Conservation (phyloP, 2,329 filamentous ascomycete species). For the Gaeumannomyces sp. region DNA sequence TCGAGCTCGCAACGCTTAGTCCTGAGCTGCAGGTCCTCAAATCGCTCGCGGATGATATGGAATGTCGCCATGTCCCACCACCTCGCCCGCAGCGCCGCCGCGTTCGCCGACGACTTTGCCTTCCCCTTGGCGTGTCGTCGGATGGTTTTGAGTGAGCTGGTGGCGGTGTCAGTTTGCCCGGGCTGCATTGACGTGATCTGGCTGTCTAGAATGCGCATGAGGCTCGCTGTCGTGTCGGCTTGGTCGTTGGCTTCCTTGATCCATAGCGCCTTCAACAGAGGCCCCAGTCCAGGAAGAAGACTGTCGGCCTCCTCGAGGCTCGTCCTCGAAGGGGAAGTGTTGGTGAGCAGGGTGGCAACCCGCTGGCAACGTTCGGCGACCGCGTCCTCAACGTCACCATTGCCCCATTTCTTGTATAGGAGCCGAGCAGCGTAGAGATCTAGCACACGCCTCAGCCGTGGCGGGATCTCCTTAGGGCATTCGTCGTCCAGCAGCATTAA, state of each 20-base stretch:
- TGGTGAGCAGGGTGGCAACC: not conserved
- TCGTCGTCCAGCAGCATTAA: conserved; percentile 13
- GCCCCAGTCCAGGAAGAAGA: not conserved
- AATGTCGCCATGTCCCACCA: conserved; percentile 1
- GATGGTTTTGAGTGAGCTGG: not conserved
- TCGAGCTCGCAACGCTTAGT: not conserved
- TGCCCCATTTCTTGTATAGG: not conserved
- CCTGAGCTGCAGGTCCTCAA: not conserved
- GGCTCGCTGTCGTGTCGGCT: not conserved
- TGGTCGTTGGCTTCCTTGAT: conserved; percentile 3
- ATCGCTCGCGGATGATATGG: conserved; percentile 4
- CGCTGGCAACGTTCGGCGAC: not conserved
- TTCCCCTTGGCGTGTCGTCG: not conserved
- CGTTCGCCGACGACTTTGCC: not conserved
- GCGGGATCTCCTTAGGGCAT: conserved; percentile 13
- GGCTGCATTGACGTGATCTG: not conserved
- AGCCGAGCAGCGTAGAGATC: conserved; percentile 12
- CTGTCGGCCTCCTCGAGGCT: not conserved
- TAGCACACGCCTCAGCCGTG: conserved; percentile 5
- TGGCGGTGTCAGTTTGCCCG: not conserved
- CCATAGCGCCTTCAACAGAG: conserved; percentile 5
- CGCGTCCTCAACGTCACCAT: not conserved
- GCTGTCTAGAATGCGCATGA: not conserved
- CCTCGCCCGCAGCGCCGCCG: not conserved
- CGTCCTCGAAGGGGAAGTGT: not conserved